Evolutionary conservation across 371 early-diverging fungal genomes (phyloP).

Genomic region (Mucor saturninus): DNA sequence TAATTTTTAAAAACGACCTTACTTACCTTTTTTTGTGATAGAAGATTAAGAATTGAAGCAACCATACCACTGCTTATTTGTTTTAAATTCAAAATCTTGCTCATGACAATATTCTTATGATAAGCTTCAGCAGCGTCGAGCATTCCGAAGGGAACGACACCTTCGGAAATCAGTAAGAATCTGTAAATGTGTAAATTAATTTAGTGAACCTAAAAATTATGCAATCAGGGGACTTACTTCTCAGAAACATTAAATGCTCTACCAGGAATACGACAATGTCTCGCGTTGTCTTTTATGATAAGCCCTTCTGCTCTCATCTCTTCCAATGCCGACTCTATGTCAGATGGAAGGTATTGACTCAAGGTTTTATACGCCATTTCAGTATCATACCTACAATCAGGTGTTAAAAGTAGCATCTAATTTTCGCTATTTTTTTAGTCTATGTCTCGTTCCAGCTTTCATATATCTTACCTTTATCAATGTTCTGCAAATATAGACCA

Average conservation of each 20-base stretch:
- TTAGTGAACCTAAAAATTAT: not conserved
- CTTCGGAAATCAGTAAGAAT: conserved; percentile 14
- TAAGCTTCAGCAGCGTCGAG: conserved; percentile 5
- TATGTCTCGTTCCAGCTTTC: not conserved
- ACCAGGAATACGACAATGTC: conserved; percentile 24
- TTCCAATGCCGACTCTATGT: conserved; percentile 15
- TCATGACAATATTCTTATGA: not conserved
- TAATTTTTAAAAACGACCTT: not conserved
- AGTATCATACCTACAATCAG: conserved; percentile 6
- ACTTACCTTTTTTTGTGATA: conserved; percentile 24
- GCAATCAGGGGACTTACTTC: conserved; percentile 9
- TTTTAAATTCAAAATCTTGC: not conserved
- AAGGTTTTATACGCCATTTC: conserved; percentile 11
- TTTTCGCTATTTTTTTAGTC: not conserved
- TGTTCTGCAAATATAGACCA: not conserved
- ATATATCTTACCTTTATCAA: conserved; percentile 18
- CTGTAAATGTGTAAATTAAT: conserved; percentile 3
- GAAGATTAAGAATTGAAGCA: conserved; percentile 11
- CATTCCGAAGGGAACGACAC: conserved; percentile 11
- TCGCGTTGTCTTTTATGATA: conserved; percentile 8
- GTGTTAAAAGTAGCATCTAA: conserved; percentile 21
- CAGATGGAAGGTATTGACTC: conserved; percentile 1
- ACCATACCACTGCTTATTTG: conserved; percentile 7
- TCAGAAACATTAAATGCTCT: conserved; percentile 26
- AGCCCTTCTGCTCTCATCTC: conserved; percentile 7